Base-by-base conservation (phyloP, 345 rosid genomes). In the Bruguiera gymnorhiza region DNA sequence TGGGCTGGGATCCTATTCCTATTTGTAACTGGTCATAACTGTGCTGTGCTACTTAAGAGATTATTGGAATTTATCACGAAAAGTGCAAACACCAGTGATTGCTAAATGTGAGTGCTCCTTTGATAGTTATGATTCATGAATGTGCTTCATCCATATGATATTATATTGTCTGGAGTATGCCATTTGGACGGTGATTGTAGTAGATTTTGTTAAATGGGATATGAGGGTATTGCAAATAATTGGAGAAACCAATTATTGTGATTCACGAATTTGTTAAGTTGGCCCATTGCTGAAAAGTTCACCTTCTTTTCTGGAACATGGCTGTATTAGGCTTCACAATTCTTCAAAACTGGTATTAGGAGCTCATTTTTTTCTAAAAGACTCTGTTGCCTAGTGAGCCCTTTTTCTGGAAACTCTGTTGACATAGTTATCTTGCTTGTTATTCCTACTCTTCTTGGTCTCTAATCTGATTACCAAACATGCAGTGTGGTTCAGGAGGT, bases 401-500 rank as follows among this genome's bases (percentile, higher is more conserved):
- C 18, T 18, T 57, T 68, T 37, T n/a, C 52, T 39, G 39, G 46
- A 2, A 31, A 48, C 57, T 52, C n/a, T 8, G 23, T 26, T 32
- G 21, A 10, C 34, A 6, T 30, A 13, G 20, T 31, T 20, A 3
- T 15, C 21, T 13, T 57, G 57, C 26, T 60, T 50, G 27, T 31
- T 54, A 54, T 10, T 31, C 31, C 62, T 19, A 53, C 66, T 48
- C 19, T 0, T 64, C 59, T 37, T 23, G 24, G 39, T 70, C 58
- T 51, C 77, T 83, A 51, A 73, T 76, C 43, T 68, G 8, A 72
- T 75, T 69, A 58, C 75, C 68, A 20, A 74, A 48, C 27, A 30
- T 80, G 37, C 77, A 95, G 99, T 85, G 97, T 87, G 82, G 97
- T 95, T 71, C 90, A 88, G 75, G 97, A 92, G 74, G 96, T 87